These are phyloP conservation scores for Ophiostoma tasmaniense DNA, from an alignment of 2,329 filamentous ascomycete genomes.

Conservation along the genomic window DNA sequence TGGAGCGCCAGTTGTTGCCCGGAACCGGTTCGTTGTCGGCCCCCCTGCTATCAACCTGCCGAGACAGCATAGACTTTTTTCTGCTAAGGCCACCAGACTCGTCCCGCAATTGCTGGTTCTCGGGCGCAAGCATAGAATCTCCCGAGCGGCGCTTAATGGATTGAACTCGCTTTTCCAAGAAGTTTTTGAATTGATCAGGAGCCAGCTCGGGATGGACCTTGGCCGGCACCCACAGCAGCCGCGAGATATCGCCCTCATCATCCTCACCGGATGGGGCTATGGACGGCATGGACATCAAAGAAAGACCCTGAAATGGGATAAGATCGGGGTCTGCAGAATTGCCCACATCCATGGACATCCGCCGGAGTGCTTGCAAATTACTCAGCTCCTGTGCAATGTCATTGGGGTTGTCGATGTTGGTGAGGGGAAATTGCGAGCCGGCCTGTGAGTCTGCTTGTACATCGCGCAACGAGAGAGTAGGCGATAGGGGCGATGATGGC, in stretches of 20 bases:
- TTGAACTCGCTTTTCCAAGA: conserved; percentile 86
- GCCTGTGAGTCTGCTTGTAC: conserved; percentile 47
- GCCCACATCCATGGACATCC: conserved; percentile 90
- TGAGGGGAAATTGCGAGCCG: conserved; percentile 65
- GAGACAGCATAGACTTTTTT: conserved; percentile 93
- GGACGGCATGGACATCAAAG: conserved; percentile 60
- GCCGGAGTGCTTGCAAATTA: conserved; percentile 80
- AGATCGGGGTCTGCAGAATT: conserved; percentile 66
- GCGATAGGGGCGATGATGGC: conserved; percentile 40
- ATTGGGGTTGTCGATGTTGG: conserved; percentile 82
- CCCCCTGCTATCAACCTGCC: conserved; percentile 69
- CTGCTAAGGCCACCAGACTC: conserved; percentile 50
- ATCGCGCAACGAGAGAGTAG: conserved; percentile 45
- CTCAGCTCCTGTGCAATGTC: conserved; percentile 87
- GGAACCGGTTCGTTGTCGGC: conserved; percentile 37
- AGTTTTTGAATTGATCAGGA: conserved; percentile 92
- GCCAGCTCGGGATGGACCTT: conserved; percentile 90
- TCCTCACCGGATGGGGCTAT: conserved; percentile 64
- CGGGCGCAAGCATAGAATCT: conserved; percentile 55
- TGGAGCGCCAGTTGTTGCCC: not conserved
- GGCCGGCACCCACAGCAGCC: conserved; percentile 92
- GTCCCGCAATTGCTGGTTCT: conserved; percentile 27
- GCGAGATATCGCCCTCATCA: conserved; percentile 79
- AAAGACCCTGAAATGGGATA: conserved; percentile 59
- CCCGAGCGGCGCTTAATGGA: conserved; percentile 79